phyloP scores from a whole-genome alignment of 1,139 yeast species.

The Dujonia santamariae region DNA sequence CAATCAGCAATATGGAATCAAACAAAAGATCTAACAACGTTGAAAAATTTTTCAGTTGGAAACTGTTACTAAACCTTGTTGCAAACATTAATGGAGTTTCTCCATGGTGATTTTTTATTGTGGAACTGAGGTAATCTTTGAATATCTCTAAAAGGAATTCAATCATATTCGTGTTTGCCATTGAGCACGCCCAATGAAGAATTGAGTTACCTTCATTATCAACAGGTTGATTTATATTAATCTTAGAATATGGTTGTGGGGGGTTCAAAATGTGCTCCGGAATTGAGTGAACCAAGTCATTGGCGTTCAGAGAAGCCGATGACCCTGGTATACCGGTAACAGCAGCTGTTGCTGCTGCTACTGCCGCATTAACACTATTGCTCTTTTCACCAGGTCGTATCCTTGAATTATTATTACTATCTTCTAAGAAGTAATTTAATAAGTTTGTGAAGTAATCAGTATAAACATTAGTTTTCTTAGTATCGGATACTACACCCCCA shows the following conservation, averaged over 20 bases:
- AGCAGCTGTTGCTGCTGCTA: neutral
- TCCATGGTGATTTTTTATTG: slow-evolving; percentile 60
- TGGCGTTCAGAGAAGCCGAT: neutral
- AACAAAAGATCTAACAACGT: slow-evolving; percentile 67
- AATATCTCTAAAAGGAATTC: slow-evolving; percentile 51
- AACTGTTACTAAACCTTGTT: slow-evolving; percentile 84
- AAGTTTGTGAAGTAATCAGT: slow-evolving; percentile 36
- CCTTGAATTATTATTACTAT: slow-evolving; percentile 11
- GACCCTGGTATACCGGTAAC: too few species aligned
- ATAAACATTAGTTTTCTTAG: slow-evolving; percentile 14
- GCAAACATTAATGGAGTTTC: slow-evolving; percentile 90
- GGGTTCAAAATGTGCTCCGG: slow-evolving; percentile 37
- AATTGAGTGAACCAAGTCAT: slow-evolving; percentile 11
- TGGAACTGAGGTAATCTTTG: slow-evolving; percentile 64
- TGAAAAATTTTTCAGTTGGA: slow-evolving; percentile 72
- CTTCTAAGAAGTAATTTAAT: slow-evolving; percentile 39
- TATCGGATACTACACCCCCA: slow-evolving; percentile 1
- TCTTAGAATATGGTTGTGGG: slow-evolving; percentile 41
- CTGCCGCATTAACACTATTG: neutral
- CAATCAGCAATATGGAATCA: slow-evolving; percentile 74
- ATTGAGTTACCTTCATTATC: slow-evolving; percentile 94
- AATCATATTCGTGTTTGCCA: slow-evolving; percentile 75
- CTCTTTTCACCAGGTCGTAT: neutral
- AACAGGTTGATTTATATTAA: slow-evolving; percentile 76
- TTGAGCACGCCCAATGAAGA: slow-evolving; percentile 93